phyloP scores from a whole-genome alignment of 192 early-diverging fungal genomes.

The Entrophospora sp. region DNA sequence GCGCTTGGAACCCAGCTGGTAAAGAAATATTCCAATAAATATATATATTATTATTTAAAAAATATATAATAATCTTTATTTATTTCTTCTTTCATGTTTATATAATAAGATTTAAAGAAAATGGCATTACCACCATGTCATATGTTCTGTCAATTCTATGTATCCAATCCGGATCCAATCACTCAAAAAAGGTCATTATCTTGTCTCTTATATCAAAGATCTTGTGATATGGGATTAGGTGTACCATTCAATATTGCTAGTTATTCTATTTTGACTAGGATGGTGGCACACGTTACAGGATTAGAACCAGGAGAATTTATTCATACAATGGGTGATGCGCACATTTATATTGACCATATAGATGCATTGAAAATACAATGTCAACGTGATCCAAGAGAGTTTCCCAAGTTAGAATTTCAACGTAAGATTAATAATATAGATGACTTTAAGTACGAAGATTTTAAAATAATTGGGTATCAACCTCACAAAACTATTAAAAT shows the following conservation, averaged over 20 bases:
- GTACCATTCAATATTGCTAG: slow-evolving; percentile 99
- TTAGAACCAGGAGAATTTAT: slow-evolving; percentile 77
- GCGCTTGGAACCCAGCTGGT: slow-evolving; percentile 98
- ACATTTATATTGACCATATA: slow-evolving; percentile 88
- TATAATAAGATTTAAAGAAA: slow-evolving; percentile 51
- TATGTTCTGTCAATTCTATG: slow-evolving; percentile 95
- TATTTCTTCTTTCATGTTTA: background rate
- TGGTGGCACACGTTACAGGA: slow-evolving; percentile 85
- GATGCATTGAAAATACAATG: slow-evolving; percentile 78
- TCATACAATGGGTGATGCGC: slow-evolving; percentile 92
- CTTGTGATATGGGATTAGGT: slow-evolving; percentile 92
- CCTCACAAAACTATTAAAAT: slow-evolving; percentile 85
- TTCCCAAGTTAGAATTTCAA: slow-evolving; percentile 62
- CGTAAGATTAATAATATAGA: slow-evolving; percentile 50
- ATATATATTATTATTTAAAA: background rate
- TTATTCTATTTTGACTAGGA: slow-evolving; percentile 82
- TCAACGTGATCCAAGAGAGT: slow-evolving; percentile 61
- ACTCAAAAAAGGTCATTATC: slow-evolving; percentile 54
- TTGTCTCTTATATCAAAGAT: slow-evolving; percentile 93
- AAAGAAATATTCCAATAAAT: slow-evolving; percentile 1
- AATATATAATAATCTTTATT: background rate
- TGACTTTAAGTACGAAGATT: slow-evolving; percentile 70
- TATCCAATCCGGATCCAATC: slow-evolving; percentile 56
- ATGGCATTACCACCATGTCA: slow-evolving; percentile 99
- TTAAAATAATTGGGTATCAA: slow-evolving; percentile 72